Conservation (phyloP, 495 filamentous ascomycete species). For the Tuber brumale region DNA sequence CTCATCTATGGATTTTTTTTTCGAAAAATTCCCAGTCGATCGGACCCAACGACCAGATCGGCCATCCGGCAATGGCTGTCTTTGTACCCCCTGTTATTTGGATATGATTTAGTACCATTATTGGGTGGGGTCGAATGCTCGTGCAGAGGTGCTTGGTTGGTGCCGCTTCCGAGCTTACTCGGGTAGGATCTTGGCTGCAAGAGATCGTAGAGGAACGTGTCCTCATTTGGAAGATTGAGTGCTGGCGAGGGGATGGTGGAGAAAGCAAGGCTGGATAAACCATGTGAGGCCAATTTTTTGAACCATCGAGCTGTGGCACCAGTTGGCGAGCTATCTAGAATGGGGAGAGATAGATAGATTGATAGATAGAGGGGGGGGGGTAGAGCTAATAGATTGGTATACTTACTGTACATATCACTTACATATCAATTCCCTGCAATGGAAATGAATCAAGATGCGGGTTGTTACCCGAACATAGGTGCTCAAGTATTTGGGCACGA, state of each 20-base stretch:
- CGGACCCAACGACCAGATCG: constrained; percentile 2
- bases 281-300: neutral
- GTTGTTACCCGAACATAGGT: neutral
- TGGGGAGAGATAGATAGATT: neutral
- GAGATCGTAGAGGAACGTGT: neutral
- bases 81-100: neutral
- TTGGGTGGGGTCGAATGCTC: neutral
- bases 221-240: neutral
- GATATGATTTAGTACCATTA: neutral
- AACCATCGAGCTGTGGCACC: neutral
- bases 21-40: neutral
- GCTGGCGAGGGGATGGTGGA: neutral
- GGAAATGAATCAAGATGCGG: neutral
- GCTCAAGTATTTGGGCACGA: neutral
- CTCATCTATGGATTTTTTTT: neutral
- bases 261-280: neutral
- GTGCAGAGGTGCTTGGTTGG: neutral
- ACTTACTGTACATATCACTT: too few relatives aligned
- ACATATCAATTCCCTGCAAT: neutral
- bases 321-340: neutral
- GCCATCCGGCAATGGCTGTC: neutral
- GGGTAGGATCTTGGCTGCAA: neutral
- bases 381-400: neutral
- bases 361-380: neutral
- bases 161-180: neutral